These are phyloP conservation scores for Colletotrichum cuscutae DNA, from an alignment of 2,329 filamentous ascomycete species.

Conservation along the genomic window DNA sequence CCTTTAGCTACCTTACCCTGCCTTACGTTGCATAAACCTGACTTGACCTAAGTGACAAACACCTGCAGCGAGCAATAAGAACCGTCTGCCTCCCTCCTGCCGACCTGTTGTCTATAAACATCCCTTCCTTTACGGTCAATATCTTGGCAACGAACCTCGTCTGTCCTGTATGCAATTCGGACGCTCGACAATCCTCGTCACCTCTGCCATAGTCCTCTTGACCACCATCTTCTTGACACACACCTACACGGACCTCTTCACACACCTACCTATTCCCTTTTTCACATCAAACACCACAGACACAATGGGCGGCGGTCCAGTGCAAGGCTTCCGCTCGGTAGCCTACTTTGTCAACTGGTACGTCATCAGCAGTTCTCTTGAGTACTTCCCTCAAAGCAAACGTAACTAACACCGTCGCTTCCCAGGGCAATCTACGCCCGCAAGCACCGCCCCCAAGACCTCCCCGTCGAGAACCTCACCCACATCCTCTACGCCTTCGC, in stretches of 20 bases:
- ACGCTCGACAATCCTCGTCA: conserved; percentile 20
- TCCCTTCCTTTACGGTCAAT: neutral
- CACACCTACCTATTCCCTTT: conserved; percentile 11
- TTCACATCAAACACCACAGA: conserved; percentile 9
- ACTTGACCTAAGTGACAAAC: neutral
- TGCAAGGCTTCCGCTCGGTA: conserved; percentile 70
- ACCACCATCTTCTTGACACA: conserved; percentile 36
- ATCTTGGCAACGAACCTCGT: conserved; percentile 5
- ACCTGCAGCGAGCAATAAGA: conserved; percentile 14
- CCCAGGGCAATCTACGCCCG: conserved; percentile 83
- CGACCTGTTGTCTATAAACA: neutral
- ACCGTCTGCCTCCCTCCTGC: neutral
- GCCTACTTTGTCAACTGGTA: conserved; percentile 80
- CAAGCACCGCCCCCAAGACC: conserved; percentile 85
- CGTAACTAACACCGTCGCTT: neutral
- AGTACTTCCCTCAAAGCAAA: too few species aligned
- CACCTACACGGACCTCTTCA: conserved; percentile 35
- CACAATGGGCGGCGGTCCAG: conserved; percentile 56
- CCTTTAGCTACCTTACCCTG: neutral
- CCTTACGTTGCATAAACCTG: neutral
- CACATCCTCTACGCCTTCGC: conserved; percentile 93
- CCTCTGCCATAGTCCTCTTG: conserved; percentile 38
- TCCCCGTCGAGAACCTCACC: conserved; percentile 83
- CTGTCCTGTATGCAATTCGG: conserved; percentile 31
- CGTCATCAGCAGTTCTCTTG: neutral